Evolutionary conservation across 257 asterid species (phyloP), one percentile per base, ranked within the genome.

Genomic region (Mentha longifolia): DNA sequence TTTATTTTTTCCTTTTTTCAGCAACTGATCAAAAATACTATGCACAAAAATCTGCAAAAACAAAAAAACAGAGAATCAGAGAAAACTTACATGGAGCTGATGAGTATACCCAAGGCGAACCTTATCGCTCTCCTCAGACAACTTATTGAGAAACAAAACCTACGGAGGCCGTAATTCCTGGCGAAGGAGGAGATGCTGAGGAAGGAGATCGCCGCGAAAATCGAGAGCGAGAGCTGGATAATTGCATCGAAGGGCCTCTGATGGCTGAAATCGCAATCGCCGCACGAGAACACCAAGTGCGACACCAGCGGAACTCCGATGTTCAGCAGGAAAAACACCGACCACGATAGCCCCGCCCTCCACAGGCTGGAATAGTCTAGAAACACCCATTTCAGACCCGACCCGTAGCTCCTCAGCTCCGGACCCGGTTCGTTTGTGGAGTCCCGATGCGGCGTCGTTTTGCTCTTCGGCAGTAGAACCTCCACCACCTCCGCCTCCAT

Each of bases 311-410:
- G 98, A 13, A 94, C 87, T 7, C 82, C 89, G n/a, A 94, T 74
- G 13, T 89, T 75, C 0, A 94, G 87, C 52, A 94, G 68, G 37
- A 83, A 85, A 81, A 94, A 94, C 37, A 94, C 66, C 1, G 96
- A 89, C 97, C 98, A 94, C 0, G 98, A 94, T 0, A 91, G 84
- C 68, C 89, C 85, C 1, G 95, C 83, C 43, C 77, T 80, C 96
- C 96, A 94, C 12, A 88, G 6, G 60, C 66, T 86, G 0, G 97
- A 86, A 31, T 89, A 89, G 65, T 93, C 98, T 2, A 91, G 84
- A 60, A 89, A 91, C 3, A 91, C 75, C 97, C 97, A 94, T 60
- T 83, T 83, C 2, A 91, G 72, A 62, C 89, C 88, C 13, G 91
- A 80, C 47, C 78, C 88, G 63, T 85, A 77, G 20, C 86, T 85